Conservation (phyloP, 768 basidiomycete genomes). For the Fibroporia radiculosa region DNA sequence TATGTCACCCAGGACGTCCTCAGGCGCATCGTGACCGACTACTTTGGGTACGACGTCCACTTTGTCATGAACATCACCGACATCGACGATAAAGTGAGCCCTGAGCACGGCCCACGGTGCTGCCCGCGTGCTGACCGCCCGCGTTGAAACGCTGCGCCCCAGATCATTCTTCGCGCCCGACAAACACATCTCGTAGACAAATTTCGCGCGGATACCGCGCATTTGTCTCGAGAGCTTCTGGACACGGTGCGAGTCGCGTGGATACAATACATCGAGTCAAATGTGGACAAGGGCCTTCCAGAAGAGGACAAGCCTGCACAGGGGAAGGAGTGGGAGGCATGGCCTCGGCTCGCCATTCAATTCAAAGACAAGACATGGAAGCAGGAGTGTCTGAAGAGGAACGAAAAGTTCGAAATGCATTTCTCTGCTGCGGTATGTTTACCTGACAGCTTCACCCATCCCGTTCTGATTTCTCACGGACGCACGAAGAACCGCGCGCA, state of each 20-base stretch:
- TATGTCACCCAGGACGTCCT: conserved; percentile 95
- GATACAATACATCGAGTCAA: conserved; percentile 51
- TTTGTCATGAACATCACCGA: conserved; percentile 99
- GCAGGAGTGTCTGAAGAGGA: conserved; percentile 59
- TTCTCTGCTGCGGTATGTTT: conserved; percentile 64
- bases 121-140: no score
- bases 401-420: conserved; percentile 93
- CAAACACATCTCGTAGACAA: conserved; percentile 65
- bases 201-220: conserved; percentile 45
- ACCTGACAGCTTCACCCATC: conserved; percentile 7
- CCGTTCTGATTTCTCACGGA: background rate
- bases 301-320: conserved; percentile 35
- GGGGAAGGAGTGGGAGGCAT: conserved; percentile 45
- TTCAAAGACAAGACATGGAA: conserved; percentile 56
- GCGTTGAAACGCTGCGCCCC: conserved; percentile 1
- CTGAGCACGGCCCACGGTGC: background rate
- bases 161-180: conserved; percentile 93
- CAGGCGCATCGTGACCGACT: conserved; percentile 85
- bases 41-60: conserved; percentile 95
- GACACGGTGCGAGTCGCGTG: conserved; percentile 54
- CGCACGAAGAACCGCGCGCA: conserved; percentile 36
- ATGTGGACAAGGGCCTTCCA: conserved; percentile 59
- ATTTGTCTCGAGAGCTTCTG: conserved; percentile 53
- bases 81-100: conserved; percentile 91
- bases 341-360: conserved; percentile 42